Conservation (phyloP, 345 rosid genomes). For the Gossypium longicalyx region DNA sequence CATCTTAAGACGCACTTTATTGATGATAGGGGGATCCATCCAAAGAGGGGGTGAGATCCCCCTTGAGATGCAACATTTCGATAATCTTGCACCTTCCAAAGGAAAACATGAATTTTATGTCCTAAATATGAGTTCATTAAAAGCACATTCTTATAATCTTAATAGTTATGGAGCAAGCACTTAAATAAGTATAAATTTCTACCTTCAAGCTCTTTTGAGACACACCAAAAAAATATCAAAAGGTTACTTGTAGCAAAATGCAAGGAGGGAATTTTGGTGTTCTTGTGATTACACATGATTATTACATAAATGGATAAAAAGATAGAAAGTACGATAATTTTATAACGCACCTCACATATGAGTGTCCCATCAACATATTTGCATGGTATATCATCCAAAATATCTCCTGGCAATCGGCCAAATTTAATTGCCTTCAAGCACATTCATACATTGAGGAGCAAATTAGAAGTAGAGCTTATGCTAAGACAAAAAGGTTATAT, state of each 20-base stretch:
- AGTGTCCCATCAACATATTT: constrained; percentile 70
- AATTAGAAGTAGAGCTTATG: not conserved
- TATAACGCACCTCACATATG: constrained; percentile 68
- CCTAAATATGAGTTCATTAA: not conserved
- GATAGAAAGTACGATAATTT: not conserved
- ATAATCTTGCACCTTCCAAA: constrained; percentile 78
- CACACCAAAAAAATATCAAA: not conserved
- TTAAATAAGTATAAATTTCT: not conserved
- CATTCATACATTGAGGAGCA: not conserved
- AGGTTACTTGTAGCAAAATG: not conserved
- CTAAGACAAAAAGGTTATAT: not conserved
- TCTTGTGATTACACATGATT: not conserved
- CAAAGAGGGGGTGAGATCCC: constrained; percentile 32
- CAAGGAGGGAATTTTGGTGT: not conserved
- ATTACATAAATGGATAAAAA: not conserved
- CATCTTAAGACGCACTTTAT: constrained; percentile 67
- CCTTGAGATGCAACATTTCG: constrained; percentile 49
- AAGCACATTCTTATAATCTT: not conserved
- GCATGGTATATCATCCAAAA: constrained; percentile 71
- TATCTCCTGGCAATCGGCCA: constrained; percentile 82
- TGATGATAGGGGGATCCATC: constrained; percentile 51
- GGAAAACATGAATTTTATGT: not conserved
- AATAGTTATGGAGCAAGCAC: not conserved
- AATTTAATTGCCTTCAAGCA: constrained; percentile 76
- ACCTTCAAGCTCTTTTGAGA: not conserved